Evolutionary conservation across 495 filamentous ascomycete genomes (phyloP).

Genomic region (Bacidia gigantensis): DNA sequence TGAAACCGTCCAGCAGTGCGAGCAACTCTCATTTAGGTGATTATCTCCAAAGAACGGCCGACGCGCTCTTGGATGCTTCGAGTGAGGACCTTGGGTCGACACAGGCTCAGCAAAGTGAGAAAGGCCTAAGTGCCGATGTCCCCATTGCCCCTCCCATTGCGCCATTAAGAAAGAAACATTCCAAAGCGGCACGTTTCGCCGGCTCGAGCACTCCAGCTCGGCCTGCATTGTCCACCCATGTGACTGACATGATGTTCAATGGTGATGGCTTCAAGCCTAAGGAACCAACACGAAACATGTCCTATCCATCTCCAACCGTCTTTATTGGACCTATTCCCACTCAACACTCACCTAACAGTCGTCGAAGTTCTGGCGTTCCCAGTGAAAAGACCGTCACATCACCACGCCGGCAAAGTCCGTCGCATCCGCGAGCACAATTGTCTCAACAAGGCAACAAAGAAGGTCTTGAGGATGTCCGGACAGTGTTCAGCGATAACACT

Average conservation of each 20-base stretch:
- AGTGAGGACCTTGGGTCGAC: conserved; percentile 6
- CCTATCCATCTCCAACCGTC: conserved; percentile 13
- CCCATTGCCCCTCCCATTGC: background rate
- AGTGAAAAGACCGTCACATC: conserved; percentile 11
- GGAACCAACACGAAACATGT: conserved; percentile 5
- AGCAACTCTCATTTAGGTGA: background rate
- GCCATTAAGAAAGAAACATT: background rate
- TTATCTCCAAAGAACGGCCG: background rate
- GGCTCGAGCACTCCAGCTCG: background rate
- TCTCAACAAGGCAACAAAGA: background rate
- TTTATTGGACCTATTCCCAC: background rate
- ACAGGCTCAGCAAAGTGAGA: background rate
- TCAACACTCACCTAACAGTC: conserved; percentile 8
- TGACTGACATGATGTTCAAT: conserved; percentile 13
- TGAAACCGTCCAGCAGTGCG: conserved; percentile 3
- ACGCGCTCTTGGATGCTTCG: background rate
- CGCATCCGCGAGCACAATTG: background rate
- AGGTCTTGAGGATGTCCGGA: background rate
- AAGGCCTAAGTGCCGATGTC: background rate
- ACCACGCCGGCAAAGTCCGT: background rate
- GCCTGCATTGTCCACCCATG: conserved; percentile 4
- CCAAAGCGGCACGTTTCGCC: background rate
- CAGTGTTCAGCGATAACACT: background rate
- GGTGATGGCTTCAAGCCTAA: conserved; percentile 1
- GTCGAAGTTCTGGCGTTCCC: conserved; percentile 5